A percentile compares a stretch with the other conserved stretches of the same genome.
Evolutionary conservation across 345 rosid genomes (phyloP).

Genomic region (Acer saccharum): DNA sequence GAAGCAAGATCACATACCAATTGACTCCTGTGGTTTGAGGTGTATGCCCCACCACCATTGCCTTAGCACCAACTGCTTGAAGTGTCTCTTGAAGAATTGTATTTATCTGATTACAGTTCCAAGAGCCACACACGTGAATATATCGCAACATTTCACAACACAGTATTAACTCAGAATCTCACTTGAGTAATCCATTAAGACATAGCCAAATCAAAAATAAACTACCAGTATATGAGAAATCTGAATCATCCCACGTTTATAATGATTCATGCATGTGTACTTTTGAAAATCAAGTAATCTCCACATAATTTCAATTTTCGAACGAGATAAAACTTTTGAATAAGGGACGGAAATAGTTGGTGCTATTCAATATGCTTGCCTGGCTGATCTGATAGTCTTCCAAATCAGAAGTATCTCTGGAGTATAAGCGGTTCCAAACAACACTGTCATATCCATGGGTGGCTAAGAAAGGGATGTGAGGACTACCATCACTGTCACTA

Average conservation of each 20-base stretch:
- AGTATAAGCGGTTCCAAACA: constrained; percentile 90
- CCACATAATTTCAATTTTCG: neutral
- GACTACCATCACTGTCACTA: constrained; percentile 39
- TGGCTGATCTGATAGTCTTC: constrained; percentile 62
- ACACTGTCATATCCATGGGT: constrained; percentile 83
- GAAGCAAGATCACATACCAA: constrained; percentile 48
- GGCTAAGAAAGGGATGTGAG: constrained; percentile 71
- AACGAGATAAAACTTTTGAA: neutral
- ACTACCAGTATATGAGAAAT: neutral
- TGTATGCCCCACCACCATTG: constrained; percentile 97
- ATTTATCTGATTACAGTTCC: constrained; percentile 52
- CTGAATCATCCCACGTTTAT: neutral
- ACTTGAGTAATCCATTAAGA: neutral
- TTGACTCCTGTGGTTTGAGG: constrained; percentile 83
- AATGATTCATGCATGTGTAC: neutral
- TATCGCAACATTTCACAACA: neutral
- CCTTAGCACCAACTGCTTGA: constrained; percentile 70
- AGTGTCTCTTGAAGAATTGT: constrained; percentile 67
- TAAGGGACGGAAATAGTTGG: neutral
- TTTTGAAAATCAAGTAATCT: neutral
- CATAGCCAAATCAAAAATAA: neutral
- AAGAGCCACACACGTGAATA: neutral
- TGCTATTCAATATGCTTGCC: constrained; percentile 41
- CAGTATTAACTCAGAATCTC: neutral
- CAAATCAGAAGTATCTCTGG: constrained; percentile 63